Base-by-base conservation (phyloP, 2,329 filamentous ascomycete genomes). In the Phialocephala subalpina region DNA sequence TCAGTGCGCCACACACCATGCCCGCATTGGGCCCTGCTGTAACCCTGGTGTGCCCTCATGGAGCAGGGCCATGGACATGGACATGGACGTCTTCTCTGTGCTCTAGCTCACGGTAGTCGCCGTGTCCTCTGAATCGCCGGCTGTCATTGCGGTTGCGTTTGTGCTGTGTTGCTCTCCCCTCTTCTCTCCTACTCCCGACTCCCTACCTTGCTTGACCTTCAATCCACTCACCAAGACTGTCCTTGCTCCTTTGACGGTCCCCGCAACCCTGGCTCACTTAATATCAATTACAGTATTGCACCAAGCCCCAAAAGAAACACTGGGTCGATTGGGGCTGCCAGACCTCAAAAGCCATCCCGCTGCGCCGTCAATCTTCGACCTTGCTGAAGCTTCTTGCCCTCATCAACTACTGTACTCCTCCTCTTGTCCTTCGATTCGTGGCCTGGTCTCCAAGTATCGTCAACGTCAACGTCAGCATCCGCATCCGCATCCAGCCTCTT, bases 231-330 rank as follows among this genome's bases (percentile, higher is more conserved):
- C 52, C 40, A 40, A 38, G n/a, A 38, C 36, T 5, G n/a, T 29
- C n/a, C 42, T 52, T 36, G 35, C 36, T 42, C 52, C 55, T 27
- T 35, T 22, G 38, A 16, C 8, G 22, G 9, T 7, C 52, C 52
- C 16, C 40, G 40, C 58, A 61, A 61, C 57, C 57, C 49, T 53
- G 55, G 35, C 27, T 40, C 40, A 22, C 57, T 14, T 18, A 27
- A 64, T 60, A 64, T 60, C 62, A 59, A 38, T 64, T 27, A 45
- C 58, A 36, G 49, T 57, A 36, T 40, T 36, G 45, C 29, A 49
- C 25, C 29, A 57, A 45, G 40, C 58, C 59, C 63, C 40, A 60
- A 29, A n/a, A 29, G 49, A 35, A 58, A 40, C 33, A 52, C 47
- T 59, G 25, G 33, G 55, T 52, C 53, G 25, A 52, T 53, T 59